Base-by-base conservation (phyloP, 345 rosid species). In the Clausena lansium region DNA sequence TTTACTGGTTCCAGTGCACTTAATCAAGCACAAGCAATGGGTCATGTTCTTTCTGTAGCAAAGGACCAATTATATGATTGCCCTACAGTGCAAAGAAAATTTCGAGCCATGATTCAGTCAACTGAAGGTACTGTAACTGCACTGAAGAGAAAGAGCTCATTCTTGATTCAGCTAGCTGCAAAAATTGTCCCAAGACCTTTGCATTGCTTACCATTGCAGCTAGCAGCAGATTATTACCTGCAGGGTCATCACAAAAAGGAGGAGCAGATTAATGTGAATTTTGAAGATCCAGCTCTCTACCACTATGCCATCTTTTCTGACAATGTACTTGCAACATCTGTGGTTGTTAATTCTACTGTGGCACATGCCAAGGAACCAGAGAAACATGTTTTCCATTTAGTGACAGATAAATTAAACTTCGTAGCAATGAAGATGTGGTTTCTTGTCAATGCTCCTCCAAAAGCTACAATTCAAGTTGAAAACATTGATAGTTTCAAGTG, bases 251-350 rank as follows among this genome's bases (percentile, higher is more conserved):
- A 85, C 71, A 83, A 76, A 35, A 83, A 79, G 74, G 84, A 77
- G 68, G 85, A 79, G 76, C 72, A 17, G 22, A 81, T 78, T 73
- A 83, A 78, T 73, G 89, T 75, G 41, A 92, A 90, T 81, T 79
- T 91, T 73, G 93, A 89, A 85, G 93, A 90, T 85, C 87, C 91
- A 80, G 89, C 92, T 77, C 89, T 97, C 66, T 89, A 92, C 80
- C 98, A 97, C 83, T 93, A 94, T 85, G 97, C 99, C 9, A 90
- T 96, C 77, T 96, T 96, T 80, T 96, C 99, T 19, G 98, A 96
- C 81, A 96, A 96, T 68, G 94, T 94, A 25, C 88, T 96, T 59
- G 99, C 99, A 17, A 89, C 98, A 76, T 92, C 99, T 38, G 98
- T 96, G 75, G 99, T 94, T 67, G 91, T 96, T 80, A 96, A 94